These are phyloP conservation scores for Cudoniella acicularis DNA, from an alignment of 495 filamentous ascomycete genomes.

Conservation along the genomic window DNA sequence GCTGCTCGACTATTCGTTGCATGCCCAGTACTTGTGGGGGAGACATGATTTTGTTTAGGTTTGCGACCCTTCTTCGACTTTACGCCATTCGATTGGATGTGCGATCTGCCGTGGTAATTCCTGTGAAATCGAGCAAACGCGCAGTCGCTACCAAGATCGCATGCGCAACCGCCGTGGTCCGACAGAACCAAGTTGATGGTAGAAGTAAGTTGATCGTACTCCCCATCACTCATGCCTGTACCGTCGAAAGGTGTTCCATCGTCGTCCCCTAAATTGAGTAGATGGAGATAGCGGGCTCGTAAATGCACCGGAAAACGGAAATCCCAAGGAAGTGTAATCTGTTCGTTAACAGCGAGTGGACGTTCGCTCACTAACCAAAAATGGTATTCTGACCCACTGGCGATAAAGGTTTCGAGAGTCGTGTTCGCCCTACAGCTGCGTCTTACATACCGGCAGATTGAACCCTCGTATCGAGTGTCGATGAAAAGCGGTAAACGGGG, in stretches of 20 bases:
- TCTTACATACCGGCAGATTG: slow-evolving; percentile 75
- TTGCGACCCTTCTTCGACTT: slow-evolving; percentile 59
- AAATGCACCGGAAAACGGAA: slow-evolving; percentile 45
- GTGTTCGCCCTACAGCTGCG: slow-evolving; percentile 88
- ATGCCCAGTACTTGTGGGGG: slow-evolving; percentile 64
- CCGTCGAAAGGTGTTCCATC: slow-evolving; percentile 31
- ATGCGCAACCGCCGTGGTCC: slow-evolving; percentile 87
- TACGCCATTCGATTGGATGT: slow-evolving; percentile 45
- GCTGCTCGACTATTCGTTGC: slow-evolving; percentile 75
- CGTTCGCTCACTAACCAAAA: slow-evolving; percentile 84
- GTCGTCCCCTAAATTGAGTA: slow-evolving; percentile 49
- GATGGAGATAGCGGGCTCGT: slow-evolving; percentile 38
- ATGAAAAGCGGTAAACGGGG: slow-evolving; percentile 82
- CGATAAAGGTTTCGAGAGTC: slow-evolving; percentile 73
- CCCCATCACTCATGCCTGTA: slow-evolving; percentile 40
- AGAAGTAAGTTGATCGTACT: slow-evolving; percentile 44
- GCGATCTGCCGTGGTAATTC: slow-evolving; percentile 49
- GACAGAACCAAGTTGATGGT: slow-evolving; percentile 72
- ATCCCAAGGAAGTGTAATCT: slow-evolving; percentile 55
- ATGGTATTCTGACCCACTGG: slow-evolving; percentile 69
- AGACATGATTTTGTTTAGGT: slow-evolving; percentile 48
- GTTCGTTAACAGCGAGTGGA: slow-evolving; percentile 55
- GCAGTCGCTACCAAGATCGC: slow-evolving; percentile 60
- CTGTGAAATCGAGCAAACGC: slow-evolving; percentile 71
- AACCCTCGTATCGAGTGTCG: slow-evolving; percentile 82